These are phyloP conservation scores for Vitis rotundifolia DNA, from an alignment of 164 flowering plant genomes.

Conservation along the genomic window DNA sequence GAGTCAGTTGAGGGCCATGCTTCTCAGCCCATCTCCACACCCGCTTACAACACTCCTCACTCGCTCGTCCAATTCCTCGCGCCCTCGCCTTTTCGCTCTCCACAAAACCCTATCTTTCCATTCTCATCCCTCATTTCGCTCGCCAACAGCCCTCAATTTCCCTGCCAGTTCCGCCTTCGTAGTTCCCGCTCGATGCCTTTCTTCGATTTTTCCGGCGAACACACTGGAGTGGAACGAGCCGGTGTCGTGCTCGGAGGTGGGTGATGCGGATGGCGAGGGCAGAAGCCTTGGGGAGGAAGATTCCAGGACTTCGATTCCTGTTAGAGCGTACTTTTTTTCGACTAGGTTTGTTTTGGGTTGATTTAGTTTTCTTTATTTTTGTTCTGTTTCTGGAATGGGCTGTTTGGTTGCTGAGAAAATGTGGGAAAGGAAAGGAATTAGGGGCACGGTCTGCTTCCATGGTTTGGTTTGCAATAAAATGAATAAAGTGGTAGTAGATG, in stretches of 20 bases:
- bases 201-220: conserved; percentile 28
- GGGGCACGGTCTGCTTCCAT: too few species aligned
- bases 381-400: neutral
- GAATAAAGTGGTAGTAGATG: too few species aligned
- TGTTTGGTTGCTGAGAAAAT: too few species aligned
- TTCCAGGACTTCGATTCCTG: conserved; percentile 52
- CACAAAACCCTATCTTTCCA: conserved; percentile 17
- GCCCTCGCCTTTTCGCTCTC: conserved; percentile 5
- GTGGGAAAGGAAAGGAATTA: too few species aligned
- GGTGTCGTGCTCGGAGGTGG: conserved; percentile 37
- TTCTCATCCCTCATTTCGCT: neutral
- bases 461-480: too few species aligned
- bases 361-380: conserved; percentile 4
- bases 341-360: conserved; percentile 56
- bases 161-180: neutral
- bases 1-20: conserved; percentile 10
- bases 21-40: neutral
- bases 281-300: conserved; percentile 23
- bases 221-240: conserved; percentile 48
- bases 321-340: conserved; percentile 79
- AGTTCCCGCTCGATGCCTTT: conserved; percentile 21
- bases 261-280: conserved; percentile 11
- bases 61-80: neutral
- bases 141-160: neutral
- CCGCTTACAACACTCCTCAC: conserved; percentile 7